A percentile compares a stretch with the other conserved stretches of the same genome.
These are phyloP conservation scores for Neofusicoccum cordaticola DNA, from an alignment of 2,329 filamentous ascomycete genomes.

Conservation along the genomic window DNA sequence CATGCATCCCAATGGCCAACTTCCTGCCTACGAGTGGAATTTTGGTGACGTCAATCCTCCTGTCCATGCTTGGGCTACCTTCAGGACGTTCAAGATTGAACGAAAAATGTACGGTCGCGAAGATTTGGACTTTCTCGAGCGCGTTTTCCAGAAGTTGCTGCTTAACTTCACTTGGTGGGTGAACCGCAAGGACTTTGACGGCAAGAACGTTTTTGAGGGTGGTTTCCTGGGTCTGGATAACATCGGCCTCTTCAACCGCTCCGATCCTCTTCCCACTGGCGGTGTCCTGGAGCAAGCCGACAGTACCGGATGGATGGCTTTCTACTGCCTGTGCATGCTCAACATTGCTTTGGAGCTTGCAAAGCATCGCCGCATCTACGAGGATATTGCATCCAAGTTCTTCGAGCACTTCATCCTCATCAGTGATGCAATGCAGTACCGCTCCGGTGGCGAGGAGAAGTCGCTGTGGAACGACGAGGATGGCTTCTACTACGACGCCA, in stretches of 20 bases:
- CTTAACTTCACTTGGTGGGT: slow-evolving; percentile 99
- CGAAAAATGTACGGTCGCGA: slow-evolving; percentile 94
- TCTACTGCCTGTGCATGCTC: slow-evolving; percentile 94
- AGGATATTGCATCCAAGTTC: slow-evolving; percentile 96
- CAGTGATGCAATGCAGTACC: slow-evolving; percentile 86
- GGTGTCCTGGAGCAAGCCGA: slow-evolving; percentile 94
- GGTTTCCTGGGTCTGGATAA: slow-evolving; percentile 95
- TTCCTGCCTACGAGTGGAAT: slow-evolving; percentile 95
- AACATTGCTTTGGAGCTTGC: slow-evolving; percentile 94
- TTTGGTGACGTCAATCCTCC: slow-evolving; percentile 96
- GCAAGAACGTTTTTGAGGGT: slow-evolving; percentile 96
- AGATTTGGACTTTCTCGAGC: slow-evolving; percentile 91
- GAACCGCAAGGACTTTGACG: slow-evolving; percentile 89
- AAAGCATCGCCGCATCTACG: slow-evolving; percentile 91
- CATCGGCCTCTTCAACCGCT: slow-evolving; percentile 95
- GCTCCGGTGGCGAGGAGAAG: slow-evolving; percentile 67
- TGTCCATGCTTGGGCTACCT: slow-evolving; percentile 93
- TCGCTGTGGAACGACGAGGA: slow-evolving; percentile 96
- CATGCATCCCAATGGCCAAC: slow-evolving; percentile 94
- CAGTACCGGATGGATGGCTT: slow-evolving; percentile 98
- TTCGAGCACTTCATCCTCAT: slow-evolving; percentile 99
- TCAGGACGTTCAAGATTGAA: slow-evolving; percentile 97
- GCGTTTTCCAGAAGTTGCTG: slow-evolving; percentile 92
- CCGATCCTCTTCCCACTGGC: slow-evolving; percentile 88
- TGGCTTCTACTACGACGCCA: slow-evolving; percentile 97